Evolutionary conservation across 257 asterid genomes (phyloP).

Genomic region (Linderniella brevidens): DNA sequence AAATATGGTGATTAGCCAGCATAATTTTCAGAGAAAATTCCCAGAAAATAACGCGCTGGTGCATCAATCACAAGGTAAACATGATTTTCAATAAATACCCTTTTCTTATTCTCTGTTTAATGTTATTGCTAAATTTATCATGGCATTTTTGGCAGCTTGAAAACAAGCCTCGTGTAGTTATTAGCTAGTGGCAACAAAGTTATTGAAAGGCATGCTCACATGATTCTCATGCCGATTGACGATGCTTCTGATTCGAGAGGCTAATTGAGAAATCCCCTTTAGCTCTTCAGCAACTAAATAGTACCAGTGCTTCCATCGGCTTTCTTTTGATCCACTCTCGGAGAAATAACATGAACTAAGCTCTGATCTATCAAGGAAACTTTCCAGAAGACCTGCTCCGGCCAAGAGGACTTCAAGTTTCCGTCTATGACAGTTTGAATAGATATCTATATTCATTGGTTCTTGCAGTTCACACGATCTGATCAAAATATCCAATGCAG

Average conservation of each 20-base stretch:
- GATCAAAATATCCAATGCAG: constrained; percentile 68
- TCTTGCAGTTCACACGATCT: constrained; percentile 57
- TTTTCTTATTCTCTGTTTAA: no score
- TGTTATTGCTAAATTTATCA: no score
- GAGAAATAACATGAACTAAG: constrained; percentile 20
- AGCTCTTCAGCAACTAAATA: constrained; percentile 67
- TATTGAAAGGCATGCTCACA: constrained; percentile 45
- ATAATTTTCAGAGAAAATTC: no score
- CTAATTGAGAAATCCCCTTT: constrained; percentile 67
- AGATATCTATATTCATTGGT: constrained; percentile 46
- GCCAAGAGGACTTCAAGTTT: constrained; percentile 64
- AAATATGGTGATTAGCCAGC: no score
- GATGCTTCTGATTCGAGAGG: constrained; percentile 44
- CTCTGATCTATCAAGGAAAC: constrained; percentile 24
- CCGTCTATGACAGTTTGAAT: constrained; percentile 73
- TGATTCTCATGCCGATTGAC: constrained; percentile 20
- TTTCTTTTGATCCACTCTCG: constrained; percentile 46
- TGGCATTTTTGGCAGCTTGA: no score
- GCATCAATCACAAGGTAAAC: no score
- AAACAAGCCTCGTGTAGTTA: no score
- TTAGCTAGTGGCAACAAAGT: no score
- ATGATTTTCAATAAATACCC: constrained; percentile 5
- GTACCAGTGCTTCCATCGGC: constrained; percentile 34
- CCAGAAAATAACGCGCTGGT: no score
- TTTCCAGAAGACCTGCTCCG: constrained; percentile 42